These are phyloP conservation scores for Vanrija humicola DNA, from an alignment of 1,284 basidiomycete species.

Conservation along the genomic window DNA sequence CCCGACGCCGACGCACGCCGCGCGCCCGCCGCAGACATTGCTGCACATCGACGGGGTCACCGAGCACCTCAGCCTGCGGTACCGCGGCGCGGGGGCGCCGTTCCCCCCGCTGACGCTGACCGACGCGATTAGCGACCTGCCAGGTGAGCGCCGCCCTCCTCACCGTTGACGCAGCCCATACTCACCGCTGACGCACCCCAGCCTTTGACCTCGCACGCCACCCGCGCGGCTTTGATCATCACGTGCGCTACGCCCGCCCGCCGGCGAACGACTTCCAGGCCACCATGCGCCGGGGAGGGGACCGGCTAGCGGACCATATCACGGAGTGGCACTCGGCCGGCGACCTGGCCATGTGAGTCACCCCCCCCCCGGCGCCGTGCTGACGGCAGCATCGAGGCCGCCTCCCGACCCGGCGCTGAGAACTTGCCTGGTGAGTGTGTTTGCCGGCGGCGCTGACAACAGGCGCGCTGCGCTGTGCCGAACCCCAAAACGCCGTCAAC, in stretches of 20 bases:
- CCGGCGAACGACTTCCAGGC: constrained; percentile 19
- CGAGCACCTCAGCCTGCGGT: background rate
- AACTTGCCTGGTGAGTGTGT: too few species aligned
- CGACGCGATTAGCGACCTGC: constrained; percentile 29
- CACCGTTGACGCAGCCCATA: too few species aligned
- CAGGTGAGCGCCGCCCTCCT: constrained; percentile 12
- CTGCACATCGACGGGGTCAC: constrained; percentile 7
- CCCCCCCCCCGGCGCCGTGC: background rate
- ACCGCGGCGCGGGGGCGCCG: constrained; percentile 6
- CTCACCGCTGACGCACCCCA: background rate
- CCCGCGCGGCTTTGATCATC: constrained; percentile 12
- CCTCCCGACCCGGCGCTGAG: background rate
- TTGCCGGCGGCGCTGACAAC: too few species aligned
- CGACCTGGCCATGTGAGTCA: constrained; percentile 14
- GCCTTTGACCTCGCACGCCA: background rate
- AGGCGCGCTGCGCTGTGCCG: background rate
- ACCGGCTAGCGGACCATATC: constrained; percentile 15
- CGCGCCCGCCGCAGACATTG: constrained; percentile 4
- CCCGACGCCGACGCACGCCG: constrained; percentile 28
- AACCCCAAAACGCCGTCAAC: background rate
- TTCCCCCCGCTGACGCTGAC: constrained; percentile 21
- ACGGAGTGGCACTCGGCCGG: constrained; percentile 6
- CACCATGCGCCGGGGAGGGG: constrained; percentile 1
- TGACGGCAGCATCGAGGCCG: background rate
- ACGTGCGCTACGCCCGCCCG: constrained; percentile 5